Evolutionary conservation across 1,139 yeast genomes (phyloP), one percentile per base, ranked within the genome.

Genomic region (Yamadazyma blattariae): DNA sequence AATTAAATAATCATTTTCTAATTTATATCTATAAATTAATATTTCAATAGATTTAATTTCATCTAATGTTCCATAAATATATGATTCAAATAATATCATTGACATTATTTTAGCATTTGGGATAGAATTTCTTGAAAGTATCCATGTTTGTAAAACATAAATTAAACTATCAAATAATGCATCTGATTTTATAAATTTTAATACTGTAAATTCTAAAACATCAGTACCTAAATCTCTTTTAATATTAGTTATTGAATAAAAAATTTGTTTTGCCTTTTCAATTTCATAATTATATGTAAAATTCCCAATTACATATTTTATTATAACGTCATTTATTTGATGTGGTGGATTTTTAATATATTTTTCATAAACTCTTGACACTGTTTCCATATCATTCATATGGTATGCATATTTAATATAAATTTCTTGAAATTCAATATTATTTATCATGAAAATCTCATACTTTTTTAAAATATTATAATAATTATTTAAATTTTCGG

Each of bases 281-380:
- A 65, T 55, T 27, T 69, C 71, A 43, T 59, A 67, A 44, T 37
- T 33, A 24, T 46, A 45, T 3, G 65, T 52, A 38, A 56, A 61
- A 5, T 59, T 58, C 26, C 57, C 51, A 34, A 68, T 46, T 4
- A 56, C 46, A 37, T 66, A 64, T 20, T 59, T 48, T 33, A 66
- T 43, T 2, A 62, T 56, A 12, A 46, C 48, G 7, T 60, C 45
- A 40, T 60, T 48, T 30, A 54, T 47, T 8, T 28, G 25, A 4
- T 27, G 13, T n/a, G 30, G 30, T 10, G 27, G 30, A 15, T 39
- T 33, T 14, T 29, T 32, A 14, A 43, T 25, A 30, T 45, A 45
- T 10, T 16, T 11, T 3, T 41, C 41, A 7, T 30, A 33, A 15
- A 41, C 17, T 5, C 24, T 20, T 5, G 30, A 13, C n/a, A 39